A percentile compares a stretch with the other conserved stretches of the same genome.
These are phyloP conservation scores for Penicillium sp. DNA, from an alignment of 2,329 filamentous ascomycete species.

Conservation along the genomic window DNA sequence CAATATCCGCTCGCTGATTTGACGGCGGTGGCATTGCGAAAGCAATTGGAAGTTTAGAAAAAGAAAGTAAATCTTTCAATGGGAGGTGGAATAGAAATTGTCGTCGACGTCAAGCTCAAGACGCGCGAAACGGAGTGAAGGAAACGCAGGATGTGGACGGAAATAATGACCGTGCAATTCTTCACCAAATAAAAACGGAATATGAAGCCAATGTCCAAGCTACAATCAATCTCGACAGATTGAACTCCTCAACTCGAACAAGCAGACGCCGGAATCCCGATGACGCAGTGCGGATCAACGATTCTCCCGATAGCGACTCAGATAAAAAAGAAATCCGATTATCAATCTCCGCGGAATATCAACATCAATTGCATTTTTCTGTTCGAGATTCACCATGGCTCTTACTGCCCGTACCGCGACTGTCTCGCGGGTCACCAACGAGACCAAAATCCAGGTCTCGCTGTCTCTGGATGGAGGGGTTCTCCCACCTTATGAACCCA, in stretches of 20 bases:
- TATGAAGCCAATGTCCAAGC: no score
- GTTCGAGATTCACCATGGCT: slow-evolving; percentile 17
- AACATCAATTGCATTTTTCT: background rate
- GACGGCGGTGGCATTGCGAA: slow-evolving; percentile 38
- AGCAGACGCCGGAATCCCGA: slow-evolving; percentile 8
- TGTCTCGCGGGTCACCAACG: slow-evolving; percentile 86
- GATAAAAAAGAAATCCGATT: slow-evolving; percentile 16
- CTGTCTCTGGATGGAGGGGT: slow-evolving; percentile 88
- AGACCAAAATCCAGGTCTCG: slow-evolving; percentile 91
- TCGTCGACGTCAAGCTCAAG: no score
- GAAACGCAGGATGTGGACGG: no score
- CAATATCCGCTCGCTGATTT: slow-evolving; percentile 34
- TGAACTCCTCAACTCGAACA: no score
- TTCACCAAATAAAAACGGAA: no score
- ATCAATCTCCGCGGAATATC: slow-evolving; percentile 3
- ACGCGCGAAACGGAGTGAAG: no score
- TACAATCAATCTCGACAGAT: no score
- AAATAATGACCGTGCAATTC: no score
- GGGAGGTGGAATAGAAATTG: no score
- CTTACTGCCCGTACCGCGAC: slow-evolving; percentile 64
- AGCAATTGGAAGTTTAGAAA: slow-evolving; percentile 6
- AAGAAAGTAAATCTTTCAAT: background rate
- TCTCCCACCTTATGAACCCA: slow-evolving; percentile 41
- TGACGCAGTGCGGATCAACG: slow-evolving; percentile 18
- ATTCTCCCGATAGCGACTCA: slow-evolving; percentile 20